These are phyloP conservation scores for Torulaspora quercuum DNA, from an alignment of 805 yeast species.

Conservation along the genomic window DNA sequence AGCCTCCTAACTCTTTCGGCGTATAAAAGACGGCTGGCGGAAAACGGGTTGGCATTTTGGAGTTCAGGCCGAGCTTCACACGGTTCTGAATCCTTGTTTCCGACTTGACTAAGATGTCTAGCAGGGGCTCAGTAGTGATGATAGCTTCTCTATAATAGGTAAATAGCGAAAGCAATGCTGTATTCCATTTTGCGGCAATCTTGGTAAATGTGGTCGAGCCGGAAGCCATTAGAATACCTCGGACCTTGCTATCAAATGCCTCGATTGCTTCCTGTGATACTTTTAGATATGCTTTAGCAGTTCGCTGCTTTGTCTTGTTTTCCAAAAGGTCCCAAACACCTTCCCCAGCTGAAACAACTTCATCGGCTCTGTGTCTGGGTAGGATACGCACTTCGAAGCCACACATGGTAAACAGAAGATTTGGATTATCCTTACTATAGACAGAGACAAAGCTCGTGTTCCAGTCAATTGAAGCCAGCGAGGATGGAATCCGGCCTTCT, in stretches of 20 bases:
- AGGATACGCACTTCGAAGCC: constrained; percentile 91
- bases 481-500: constrained; percentile 69
- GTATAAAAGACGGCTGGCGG: constrained; percentile 99
- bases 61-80: constrained; percentile 90
- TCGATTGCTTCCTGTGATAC: constrained; percentile 80
- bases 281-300: constrained; percentile 82
- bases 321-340: constrained; percentile 89
- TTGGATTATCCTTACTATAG: constrained; percentile 87
- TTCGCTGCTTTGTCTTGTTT: constrained; percentile 69
- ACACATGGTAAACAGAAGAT: constrained; percentile 81
- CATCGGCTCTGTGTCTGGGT: constrained; percentile 64
- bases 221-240: constrained; percentile 90
- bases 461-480: constrained; percentile 74
- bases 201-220: constrained; percentile 95
- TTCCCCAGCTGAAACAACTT: constrained; percentile 57
- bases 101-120: constrained; percentile 81
- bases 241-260: constrained; percentile 73
- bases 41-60: constrained; percentile 97
- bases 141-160: constrained; percentile 93
- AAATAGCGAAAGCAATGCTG: constrained; percentile 79
- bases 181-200: constrained; percentile 94
- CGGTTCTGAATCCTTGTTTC: constrained; percentile 93
- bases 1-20: constrained; percentile 94
- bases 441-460: constrained; percentile 79
- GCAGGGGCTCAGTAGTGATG: constrained; percentile 69